Conservation (phyloP, 768 basidiomycete genomes). For the Pisolithus marmoratus region DNA sequence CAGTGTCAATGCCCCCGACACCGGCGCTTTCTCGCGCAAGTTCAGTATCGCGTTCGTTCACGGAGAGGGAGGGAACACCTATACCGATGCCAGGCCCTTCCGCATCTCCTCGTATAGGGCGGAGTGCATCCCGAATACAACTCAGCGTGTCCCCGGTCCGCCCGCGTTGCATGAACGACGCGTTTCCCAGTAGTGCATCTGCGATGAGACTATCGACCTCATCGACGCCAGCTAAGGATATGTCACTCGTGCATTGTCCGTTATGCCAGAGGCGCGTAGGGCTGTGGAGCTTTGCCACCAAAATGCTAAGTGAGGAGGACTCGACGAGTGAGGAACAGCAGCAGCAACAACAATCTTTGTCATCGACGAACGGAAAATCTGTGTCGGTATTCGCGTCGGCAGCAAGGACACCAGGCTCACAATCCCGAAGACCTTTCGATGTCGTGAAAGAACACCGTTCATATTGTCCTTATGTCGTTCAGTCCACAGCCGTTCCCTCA, state of each 20-base stretch:
- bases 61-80: conserved; percentile 16
- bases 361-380: conserved; percentile 9
- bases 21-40: conserved; percentile 28
- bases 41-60: conserved; percentile 23
- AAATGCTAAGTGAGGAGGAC: neutral
- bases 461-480: conserved; percentile 79
- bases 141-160: conserved; percentile 12
- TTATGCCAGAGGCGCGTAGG: conserved; percentile 78
- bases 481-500: conserved; percentile 60
- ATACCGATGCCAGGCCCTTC: conserved; percentile 8
- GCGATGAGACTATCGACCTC: conserved; percentile 10
- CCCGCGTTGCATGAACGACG: conserved; percentile 3
- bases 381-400: conserved; percentile 12
- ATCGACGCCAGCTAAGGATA: conserved; percentile 29
- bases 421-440: conserved; percentile 52
- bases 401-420: conserved; percentile 2
- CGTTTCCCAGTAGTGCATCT: neutral
- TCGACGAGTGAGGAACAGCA: too few species aligned
- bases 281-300: conserved; percentile 64
- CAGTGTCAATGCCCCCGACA: conserved; percentile 24
- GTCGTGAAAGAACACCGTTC: conserved; percentile 77
- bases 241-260: conserved; percentile 54
- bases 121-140: conserved; percentile 12
- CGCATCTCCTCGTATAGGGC: conserved; percentile 10
- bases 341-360: too few species aligned